Percentiles rank a stretch among this genome's conserved stretches.
These are phyloP conservation scores for Stachybotrys chartarum DNA, from an alignment of 2,329 filamentous ascomycete species.

Conservation along the genomic window DNA sequence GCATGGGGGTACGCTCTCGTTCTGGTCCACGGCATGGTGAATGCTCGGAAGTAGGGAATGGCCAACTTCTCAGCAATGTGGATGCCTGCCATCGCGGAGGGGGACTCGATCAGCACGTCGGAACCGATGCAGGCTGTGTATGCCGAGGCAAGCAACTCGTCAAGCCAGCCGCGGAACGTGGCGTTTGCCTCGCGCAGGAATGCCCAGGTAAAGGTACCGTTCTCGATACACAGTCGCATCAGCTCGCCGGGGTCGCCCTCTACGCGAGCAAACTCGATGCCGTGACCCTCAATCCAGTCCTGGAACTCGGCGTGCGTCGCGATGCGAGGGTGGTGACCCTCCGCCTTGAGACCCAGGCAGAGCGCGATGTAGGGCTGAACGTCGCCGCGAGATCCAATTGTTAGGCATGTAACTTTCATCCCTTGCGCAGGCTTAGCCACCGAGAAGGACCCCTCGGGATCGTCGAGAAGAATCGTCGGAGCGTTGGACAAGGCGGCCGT, in stretches of 20 bases:
- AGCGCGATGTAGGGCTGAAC: conserved; percentile 97
- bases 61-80: conserved; percentile 90
- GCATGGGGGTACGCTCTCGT: conserved; percentile 95
- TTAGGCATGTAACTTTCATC: conserved; percentile 83
- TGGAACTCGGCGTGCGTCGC: conserved; percentile 90
- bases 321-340: conserved; percentile 81
- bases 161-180: conserved; percentile 92
- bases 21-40: conserved; percentile 98
- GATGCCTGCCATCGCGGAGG: conserved; percentile 94
- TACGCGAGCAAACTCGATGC: conserved; percentile 84
- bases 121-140: conserved; percentile 80
- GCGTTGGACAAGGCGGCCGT: conserved; percentile 44
- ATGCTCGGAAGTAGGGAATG: conserved; percentile 94
- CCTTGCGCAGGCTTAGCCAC: conserved; percentile 82
- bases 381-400: conserved; percentile 91
- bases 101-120: conserved; percentile 89
- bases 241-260: conserved; percentile 89
- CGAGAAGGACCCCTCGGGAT: conserved; percentile 77
- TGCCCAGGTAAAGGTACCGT: conserved; percentile 91
- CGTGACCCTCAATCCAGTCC: conserved; percentile 82
- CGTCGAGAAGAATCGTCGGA: conserved; percentile 80
- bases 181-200: conserved; percentile 83
- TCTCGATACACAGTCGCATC: conserved; percentile 93
- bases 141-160: conserved; percentile 74
- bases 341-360: conserved; percentile 80